Conservation (phyloP, 202 grass and related monocot species). For the Carex sylvatica region DNA sequence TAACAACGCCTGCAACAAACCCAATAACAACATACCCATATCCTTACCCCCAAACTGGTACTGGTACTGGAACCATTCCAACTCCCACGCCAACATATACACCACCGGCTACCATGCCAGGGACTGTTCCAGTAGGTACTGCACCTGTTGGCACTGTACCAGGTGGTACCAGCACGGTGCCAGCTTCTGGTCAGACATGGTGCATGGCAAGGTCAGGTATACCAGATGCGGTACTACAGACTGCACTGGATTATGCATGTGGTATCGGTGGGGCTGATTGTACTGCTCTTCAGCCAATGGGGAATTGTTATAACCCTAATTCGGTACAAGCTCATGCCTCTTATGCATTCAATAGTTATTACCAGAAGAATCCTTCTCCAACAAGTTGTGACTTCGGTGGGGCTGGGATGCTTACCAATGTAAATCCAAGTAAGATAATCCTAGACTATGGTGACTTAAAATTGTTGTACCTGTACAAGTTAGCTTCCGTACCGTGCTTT, state of each 20-base stretch:
- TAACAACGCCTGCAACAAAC: constrained; percentile 57
- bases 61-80: constrained; percentile 2
- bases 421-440: constrained; percentile 72
- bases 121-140: constrained; percentile 37
- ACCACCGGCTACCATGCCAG: constrained; percentile 17
- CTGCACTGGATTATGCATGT: constrained; percentile 78
- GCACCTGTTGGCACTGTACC: constrained; percentile 43
- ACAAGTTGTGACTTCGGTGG: constrained; percentile 92
- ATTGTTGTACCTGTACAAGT: neutral
- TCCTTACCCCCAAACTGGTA: constrained; percentile 40
- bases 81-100: neutral
- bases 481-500: neutral
- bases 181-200: constrained; percentile 60
- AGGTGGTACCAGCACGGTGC: constrained; percentile 30
- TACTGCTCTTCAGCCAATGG: constrained; percentile 76
- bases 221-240: constrained; percentile 44
- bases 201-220: constrained; percentile 69
- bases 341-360: constrained; percentile 96
- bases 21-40: constrained; percentile 56
- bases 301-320: constrained; percentile 85
- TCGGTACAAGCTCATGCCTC: constrained; percentile 73
- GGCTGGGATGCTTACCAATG: constrained; percentile 68
- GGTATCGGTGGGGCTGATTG: constrained; percentile 80
- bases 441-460: neutral
- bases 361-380: constrained; percentile 74